Conservation (phyloP, 768 basidiomycete genomes). For the Hysterangium stoloniferum region DNA sequence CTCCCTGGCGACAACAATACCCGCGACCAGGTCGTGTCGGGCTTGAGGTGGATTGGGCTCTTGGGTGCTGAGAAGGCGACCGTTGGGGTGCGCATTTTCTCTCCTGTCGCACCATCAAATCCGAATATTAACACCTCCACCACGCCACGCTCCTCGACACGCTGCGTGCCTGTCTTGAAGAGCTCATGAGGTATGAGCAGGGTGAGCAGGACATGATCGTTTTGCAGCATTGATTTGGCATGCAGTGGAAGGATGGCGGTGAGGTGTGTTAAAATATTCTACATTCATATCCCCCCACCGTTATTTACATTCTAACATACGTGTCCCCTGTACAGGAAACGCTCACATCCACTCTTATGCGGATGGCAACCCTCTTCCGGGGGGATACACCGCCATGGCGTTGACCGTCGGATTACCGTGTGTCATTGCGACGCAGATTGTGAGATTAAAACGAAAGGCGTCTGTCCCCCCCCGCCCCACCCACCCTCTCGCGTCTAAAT, state of each 20-base stretch:
- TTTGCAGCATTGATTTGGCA: constrained; percentile 96
- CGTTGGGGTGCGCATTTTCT: constrained; percentile 60
- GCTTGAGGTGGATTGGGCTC: constrained; percentile 88
- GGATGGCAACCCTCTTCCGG: constrained; percentile 61
- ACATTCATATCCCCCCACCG: no score
- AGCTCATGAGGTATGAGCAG: constrained; percentile 81
- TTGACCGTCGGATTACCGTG: constrained; percentile 87
- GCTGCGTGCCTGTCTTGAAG: constrained; percentile 84
- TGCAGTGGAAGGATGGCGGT: constrained; percentile 80
- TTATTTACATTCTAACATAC: not conserved
- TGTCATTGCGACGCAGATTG: constrained; percentile 86
- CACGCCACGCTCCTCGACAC: constrained; percentile 95
- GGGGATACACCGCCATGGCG: constrained; percentile 89
- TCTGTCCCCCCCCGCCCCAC: no score
- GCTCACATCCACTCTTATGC: constrained; percentile 85
- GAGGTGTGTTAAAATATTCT: constrained; percentile 34
- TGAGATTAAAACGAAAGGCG: no score
- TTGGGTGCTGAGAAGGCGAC: constrained; percentile 46
- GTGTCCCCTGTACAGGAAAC: constrained; percentile 47
- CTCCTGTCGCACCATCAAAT: no score
- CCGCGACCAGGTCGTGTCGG: constrained; percentile 75
- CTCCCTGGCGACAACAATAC: no score
- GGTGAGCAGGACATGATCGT: constrained; percentile 95
- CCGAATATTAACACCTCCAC: no score
- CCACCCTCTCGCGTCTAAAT: no score